Evolutionary conservation across 176 grass and related monocot species (phyloP).

Genomic region (Puya raimondii): DNA sequence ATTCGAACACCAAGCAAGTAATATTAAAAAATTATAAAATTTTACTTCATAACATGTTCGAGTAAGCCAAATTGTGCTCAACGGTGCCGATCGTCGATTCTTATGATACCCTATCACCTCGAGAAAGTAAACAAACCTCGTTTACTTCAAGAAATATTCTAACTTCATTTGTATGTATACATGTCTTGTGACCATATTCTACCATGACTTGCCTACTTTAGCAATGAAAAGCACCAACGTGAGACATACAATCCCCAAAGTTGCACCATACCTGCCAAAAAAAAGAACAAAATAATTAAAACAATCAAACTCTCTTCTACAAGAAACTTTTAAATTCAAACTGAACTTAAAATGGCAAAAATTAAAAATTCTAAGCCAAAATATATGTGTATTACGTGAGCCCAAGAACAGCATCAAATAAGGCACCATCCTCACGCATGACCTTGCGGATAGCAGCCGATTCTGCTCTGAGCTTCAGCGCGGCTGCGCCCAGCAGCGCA

Average conservation of each 20-base stretch:
- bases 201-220: neutral
- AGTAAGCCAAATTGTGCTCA: too few relatives aligned
- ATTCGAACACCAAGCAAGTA: too few relatives aligned
- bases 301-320: neutral
- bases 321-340: neutral
- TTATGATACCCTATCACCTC: too few relatives aligned
- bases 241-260: neutral
- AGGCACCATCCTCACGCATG: neutral
- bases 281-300: neutral
- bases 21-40: too few relatives aligned
- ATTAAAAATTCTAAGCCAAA: neutral
- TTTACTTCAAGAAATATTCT: too few relatives aligned
- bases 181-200: neutral
- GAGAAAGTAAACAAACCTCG: too few relatives aligned
- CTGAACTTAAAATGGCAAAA: neutral
- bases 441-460: neutral
- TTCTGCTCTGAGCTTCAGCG: neutral
- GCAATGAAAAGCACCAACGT: neutral
- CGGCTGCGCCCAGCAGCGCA: neutral
- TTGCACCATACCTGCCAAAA: conserved; percentile 1
- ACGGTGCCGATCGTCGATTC: too few relatives aligned
- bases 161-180: too few relatives aligned
- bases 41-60: too few relatives aligned
- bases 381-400: neutral
- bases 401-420: neutral